Percentiles rank a stretch among this genome's conserved stretches.
Evolutionary conservation across 805 yeast genomes (phyloP).

Genomic region (Candida stauntonica): DNA sequence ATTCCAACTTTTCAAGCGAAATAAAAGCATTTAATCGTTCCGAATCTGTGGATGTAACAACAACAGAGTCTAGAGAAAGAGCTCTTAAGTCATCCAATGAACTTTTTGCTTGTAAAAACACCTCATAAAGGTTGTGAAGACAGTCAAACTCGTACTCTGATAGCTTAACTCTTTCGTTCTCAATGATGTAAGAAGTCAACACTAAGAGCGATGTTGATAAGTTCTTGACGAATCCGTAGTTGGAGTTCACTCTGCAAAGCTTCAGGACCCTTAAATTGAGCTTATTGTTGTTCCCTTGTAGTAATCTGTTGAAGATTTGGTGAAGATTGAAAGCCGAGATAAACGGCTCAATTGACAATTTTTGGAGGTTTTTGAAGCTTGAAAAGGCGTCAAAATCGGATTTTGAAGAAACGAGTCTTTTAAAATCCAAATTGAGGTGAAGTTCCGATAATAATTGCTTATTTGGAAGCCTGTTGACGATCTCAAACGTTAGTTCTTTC

Average conservation of each 20-base stretch:
- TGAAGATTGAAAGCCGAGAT: constrained; percentile 26
- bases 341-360: constrained; percentile 36
- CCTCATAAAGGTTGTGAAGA: constrained; percentile 8
- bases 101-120: constrained; percentile 7
- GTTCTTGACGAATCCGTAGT: constrained; percentile 14
- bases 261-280: constrained; percentile 14
- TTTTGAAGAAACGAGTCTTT: constrained; percentile 12
- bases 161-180: constrained; percentile 12
- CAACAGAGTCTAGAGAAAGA: constrained; percentile 17
- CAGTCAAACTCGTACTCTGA: constrained; percentile 19
- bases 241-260: constrained; percentile 16
- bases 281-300: constrained; percentile 8
- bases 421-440: constrained; percentile 31
- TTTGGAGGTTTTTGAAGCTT: constrained; percentile 29
- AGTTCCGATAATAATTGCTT: constrained; percentile 26
- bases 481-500: constrained; percentile 30
- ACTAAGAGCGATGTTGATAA: constrained; percentile 18
- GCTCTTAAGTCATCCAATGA: constrained; percentile 6
- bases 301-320: constrained; percentile 16
- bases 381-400: constrained; percentile 11
- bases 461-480: constrained; percentile 32
- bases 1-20: constrained; percentile 18
- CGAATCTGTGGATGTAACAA: constrained; percentile 16
- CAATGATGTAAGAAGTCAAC: constrained; percentile 18
- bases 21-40: constrained; percentile 8